A percentile compares a stretch with the other conserved stretches of the same genome.
phyloP scores from a whole-genome alignment of 208 protist genomes.

The Trypanosomatidae sp. region DNA sequence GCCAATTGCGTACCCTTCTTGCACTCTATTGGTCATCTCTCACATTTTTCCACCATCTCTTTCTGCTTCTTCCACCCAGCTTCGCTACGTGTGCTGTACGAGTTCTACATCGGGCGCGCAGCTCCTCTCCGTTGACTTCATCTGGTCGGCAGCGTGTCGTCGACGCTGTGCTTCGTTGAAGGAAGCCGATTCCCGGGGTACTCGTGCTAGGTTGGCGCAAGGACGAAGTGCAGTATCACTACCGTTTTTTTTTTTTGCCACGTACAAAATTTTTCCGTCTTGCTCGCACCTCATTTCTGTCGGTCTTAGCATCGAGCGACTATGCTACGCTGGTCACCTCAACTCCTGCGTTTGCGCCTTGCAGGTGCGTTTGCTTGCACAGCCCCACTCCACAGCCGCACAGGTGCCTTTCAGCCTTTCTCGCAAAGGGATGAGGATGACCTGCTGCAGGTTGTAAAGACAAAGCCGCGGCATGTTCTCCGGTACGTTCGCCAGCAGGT shows the following conservation, averaged over 20 bases:
- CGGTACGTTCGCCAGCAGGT: constrained; percentile 88
- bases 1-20: not conserved
- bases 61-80: not conserved
- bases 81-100: not conserved
- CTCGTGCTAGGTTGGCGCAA: too few species aligned
- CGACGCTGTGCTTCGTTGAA: too few species aligned
- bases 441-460: constrained; percentile 77
- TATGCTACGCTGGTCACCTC: constrained; percentile 17
- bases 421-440: constrained; percentile 86
- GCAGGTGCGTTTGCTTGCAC: constrained; percentile 11
- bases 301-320: not conserved
- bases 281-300: not conserved
- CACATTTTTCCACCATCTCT: not conserved
- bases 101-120: not conserved
- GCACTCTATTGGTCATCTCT: not conserved
- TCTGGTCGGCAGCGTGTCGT: not conserved
- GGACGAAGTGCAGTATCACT: not conserved
- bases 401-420: constrained; percentile 79
- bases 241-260: not conserved
- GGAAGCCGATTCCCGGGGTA: not conserved
- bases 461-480: constrained; percentile 87
- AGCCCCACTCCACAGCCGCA: constrained; percentile 2
- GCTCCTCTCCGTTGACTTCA: not conserved
- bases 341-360: constrained; percentile 6
- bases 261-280: not conserved